These are phyloP conservation scores for Durio zibethinus DNA, from an alignment of 345 rosid species.

Conservation along the genomic window DNA sequence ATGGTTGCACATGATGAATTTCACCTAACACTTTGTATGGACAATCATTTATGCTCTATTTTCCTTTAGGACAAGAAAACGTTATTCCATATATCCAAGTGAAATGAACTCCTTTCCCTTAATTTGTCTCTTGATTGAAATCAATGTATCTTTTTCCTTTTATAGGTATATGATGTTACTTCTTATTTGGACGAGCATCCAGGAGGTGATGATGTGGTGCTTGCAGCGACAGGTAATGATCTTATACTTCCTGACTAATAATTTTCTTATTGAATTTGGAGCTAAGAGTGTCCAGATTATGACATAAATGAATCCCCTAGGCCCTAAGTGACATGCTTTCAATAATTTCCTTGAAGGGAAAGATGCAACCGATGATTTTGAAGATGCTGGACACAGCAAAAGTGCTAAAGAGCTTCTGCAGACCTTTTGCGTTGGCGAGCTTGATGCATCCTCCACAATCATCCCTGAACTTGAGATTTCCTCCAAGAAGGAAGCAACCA, in stretches of 20 bases:
- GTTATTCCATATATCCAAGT: not conserved
- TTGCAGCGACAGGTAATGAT: conserved; percentile 56
- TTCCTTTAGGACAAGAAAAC: not conserved
- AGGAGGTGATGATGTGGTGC: conserved; percentile 90
- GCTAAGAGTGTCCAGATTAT: not conserved
- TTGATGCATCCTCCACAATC: conserved; percentile 42
- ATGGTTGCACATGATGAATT: not conserved
- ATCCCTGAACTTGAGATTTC: conserved; percentile 67
- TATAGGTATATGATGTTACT: conserved; percentile 77
- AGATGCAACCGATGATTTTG: conserved; percentile 84
- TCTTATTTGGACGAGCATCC: conserved; percentile 91
- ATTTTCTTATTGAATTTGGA: not conserved
- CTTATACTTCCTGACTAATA: conserved; percentile 4
- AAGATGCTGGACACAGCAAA: conserved; percentile 85
- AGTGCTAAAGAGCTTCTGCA: conserved; percentile 66
- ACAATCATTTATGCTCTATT: not conserved
- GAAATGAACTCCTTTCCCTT: not conserved
- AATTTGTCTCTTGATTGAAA: not conserved
- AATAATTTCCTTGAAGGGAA: conserved; percentile 41
- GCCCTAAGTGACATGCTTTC: conserved; percentile 10
- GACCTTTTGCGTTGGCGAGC: conserved; percentile 69
- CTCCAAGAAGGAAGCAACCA: conserved; percentile 35
- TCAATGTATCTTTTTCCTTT: not conserved
- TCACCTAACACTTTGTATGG: not conserved
- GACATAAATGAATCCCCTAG: not conserved